Base-by-base conservation (phyloP, 306 rosid genomes). In the Potentilla sterilis region DNA sequence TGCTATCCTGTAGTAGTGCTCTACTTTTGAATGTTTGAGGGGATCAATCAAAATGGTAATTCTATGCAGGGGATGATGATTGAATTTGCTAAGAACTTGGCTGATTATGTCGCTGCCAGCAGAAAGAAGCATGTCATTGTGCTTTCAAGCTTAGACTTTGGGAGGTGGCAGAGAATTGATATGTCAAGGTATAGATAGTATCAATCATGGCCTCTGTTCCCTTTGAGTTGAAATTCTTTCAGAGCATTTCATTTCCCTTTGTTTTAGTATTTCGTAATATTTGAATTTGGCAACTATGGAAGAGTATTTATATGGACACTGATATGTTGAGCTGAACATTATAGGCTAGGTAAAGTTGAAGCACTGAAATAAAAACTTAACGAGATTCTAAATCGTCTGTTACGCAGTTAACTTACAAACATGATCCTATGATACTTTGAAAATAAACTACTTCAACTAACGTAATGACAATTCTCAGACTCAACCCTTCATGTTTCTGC, bases 61-160 rank as follows among this genome's bases (percentile, higher is more conserved):
- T 74, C 37, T 70, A 76, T 81, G 68, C 81, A 91, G 97, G 98
- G 98, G 43, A 88, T 49, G 91, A 85, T 88, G 90, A 65, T 91
- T 15, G 89, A 94, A 24, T 91, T 86, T 81, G 96, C 95, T 2
- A 94, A 85, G 82, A 82, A 85, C 71, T 70, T 91, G 87, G 96
- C 92, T 75, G 90, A 91, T 61, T 91, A 87, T 86, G 80, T 86
- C 69, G 89, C 80, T 61, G 77, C 72, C 49, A 86, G 83, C 82
- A 95, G 96, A 61, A 91, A 87, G 87, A 90, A 88, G 90, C 91
- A 87, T 71, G 75, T 88, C 64, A 63, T 91, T 77, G 75, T 94
- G 83, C 95, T 94, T 61, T 94, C 98, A 44, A 83, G 98, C 87
- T 88, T 94, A 81, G 98, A 94, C 70, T 94, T 91, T 83, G 90